Evolutionary conservation across 805 yeast genomes (phyloP).

Genomic region (Priceomyces medius): DNA sequence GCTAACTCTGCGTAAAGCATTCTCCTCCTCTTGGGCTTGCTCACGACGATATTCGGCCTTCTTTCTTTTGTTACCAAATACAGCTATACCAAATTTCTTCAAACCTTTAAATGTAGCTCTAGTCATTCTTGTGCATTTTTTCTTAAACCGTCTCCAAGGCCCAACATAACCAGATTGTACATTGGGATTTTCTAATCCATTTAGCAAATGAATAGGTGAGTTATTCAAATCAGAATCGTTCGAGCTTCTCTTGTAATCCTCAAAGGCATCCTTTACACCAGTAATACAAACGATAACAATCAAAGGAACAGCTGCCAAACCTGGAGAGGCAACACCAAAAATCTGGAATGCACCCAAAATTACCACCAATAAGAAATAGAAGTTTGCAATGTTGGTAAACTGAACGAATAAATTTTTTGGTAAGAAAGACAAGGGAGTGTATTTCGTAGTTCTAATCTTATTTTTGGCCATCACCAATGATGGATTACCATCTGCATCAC

Average conservation of each 20-base stretch:
- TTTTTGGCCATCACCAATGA: constrained; percentile 47
- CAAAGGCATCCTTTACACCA: constrained; percentile 74
- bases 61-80: constrained; percentile 24
- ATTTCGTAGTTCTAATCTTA: constrained; percentile 62
- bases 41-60: constrained; percentile 27
- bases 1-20: constrained; percentile 35
- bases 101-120: constrained; percentile 16
- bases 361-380: constrained; percentile 54
- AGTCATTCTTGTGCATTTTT: constrained; percentile 43
- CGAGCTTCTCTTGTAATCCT: constrained; percentile 65
- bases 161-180: constrained; percentile 54
- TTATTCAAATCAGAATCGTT: constrained; percentile 71
- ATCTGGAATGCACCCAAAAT: constrained; percentile 60
- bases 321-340: constrained; percentile 74
- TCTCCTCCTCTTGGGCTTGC: constrained; percentile 22
- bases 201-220: constrained; percentile 56
- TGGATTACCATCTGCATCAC: constrained; percentile 34
- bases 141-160: constrained; percentile 69
- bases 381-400: constrained; percentile 59
- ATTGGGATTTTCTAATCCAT: constrained; percentile 57
- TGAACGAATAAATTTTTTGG: constrained; percentile 57
- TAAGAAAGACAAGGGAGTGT: constrained; percentile 55
- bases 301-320: constrained; percentile 74
- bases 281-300: constrained; percentile 76
- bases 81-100: constrained; percentile 18